A percentile compares a stretch with the other conserved stretches of the same genome.
Evolutionary conservation across 495 filamentous ascomycete species (phyloP).

Genomic region (Cetradonia linearis): DNA sequence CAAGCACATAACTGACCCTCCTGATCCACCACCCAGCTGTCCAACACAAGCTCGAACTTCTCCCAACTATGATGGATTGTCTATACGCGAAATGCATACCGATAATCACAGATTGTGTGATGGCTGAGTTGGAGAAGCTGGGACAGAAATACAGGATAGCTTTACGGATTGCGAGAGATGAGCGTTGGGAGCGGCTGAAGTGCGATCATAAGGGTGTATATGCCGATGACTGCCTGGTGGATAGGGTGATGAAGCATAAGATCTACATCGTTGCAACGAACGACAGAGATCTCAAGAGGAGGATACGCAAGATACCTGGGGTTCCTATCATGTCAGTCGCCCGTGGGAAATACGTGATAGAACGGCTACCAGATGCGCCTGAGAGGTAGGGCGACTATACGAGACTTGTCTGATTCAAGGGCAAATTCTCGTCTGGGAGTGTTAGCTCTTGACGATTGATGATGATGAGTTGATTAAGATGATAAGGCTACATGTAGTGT

Average conservation of each 20-base stretch:
- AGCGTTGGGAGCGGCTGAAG: conserved; percentile 70
- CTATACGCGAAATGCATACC: conserved; percentile 45
- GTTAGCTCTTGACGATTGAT: neutral
- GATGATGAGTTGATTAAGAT: neutral
- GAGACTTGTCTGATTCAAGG: neutral
- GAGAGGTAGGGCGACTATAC: conserved; percentile 31
- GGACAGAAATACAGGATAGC: conserved; percentile 84
- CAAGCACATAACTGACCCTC: neutral
- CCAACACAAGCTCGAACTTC: conserved; percentile 76
- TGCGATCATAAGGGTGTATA: conserved; percentile 88
- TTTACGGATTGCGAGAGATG: conserved; percentile 81
- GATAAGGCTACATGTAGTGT: neutral
- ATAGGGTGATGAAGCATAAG: conserved; percentile 65
- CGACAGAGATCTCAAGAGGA: conserved; percentile 51
- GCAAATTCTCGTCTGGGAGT: neutral
- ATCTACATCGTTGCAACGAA: conserved; percentile 29
- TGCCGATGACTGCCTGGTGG: conserved; percentile 93
- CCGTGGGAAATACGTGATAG: conserved; percentile 82
- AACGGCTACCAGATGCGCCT: conserved; percentile 76
- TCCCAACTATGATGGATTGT: conserved; percentile 59
- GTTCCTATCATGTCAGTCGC: conserved; percentile 58
- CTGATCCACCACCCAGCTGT: conserved; percentile 37
- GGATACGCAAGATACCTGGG: conserved; percentile 71
- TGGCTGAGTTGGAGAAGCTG: conserved; percentile 81
- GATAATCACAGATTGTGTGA: conserved; percentile 41